Percentiles rank a stretch among this genome's conserved stretches.
Evolutionary conservation across 169 alveolate genomes (phyloP).

Genomic region (Eimeria necatrix): DNA sequence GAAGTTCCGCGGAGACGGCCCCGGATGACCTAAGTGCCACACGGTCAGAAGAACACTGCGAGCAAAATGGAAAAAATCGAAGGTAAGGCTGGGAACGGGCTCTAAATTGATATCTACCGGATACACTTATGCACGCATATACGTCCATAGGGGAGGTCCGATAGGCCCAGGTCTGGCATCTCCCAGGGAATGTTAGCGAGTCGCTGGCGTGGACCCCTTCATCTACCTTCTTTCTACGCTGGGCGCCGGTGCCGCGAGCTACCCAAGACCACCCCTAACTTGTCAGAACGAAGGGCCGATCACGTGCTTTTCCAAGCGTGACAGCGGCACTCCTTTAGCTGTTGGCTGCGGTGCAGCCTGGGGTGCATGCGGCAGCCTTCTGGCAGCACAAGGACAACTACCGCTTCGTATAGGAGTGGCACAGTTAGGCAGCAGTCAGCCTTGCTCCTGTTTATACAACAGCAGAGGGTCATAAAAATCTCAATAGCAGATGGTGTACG

Average conservation of each 20-base stretch:
- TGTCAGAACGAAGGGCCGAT: not conserved
- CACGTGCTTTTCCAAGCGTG: not conserved
- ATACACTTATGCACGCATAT: not conserved
- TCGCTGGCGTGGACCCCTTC: not conserved
- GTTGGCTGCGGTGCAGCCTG: slow-evolving; percentile 38
- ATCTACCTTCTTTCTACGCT: not conserved
- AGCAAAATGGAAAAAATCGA: no score
- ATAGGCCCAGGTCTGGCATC: no score
- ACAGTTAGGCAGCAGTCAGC: not conserved
- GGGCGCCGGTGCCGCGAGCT: not conserved
- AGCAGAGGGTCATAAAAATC: not conserved
- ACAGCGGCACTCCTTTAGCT: slow-evolving; percentile 24
- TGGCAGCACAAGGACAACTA: slow-evolving; percentile 14
- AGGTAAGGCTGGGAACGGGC: no score
- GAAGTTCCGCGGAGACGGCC: not conserved
- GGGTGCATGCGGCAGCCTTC: slow-evolving; percentile 64
- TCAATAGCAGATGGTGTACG: not conserved
- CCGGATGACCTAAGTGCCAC: not conserved
- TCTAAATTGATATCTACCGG: not conserved
- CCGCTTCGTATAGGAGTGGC: slow-evolving; percentile 13
- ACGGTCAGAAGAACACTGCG: no score
- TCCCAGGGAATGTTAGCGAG: not conserved
- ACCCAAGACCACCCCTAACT: not conserved
- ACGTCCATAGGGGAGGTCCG: not conserved
- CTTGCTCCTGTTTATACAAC: not conserved